Evolutionary conservation across 2,329 filamentous ascomycete species (phyloP), one percentile per base, ranked within the genome.

Genomic region (Sodiomyces alkalinus): DNA sequence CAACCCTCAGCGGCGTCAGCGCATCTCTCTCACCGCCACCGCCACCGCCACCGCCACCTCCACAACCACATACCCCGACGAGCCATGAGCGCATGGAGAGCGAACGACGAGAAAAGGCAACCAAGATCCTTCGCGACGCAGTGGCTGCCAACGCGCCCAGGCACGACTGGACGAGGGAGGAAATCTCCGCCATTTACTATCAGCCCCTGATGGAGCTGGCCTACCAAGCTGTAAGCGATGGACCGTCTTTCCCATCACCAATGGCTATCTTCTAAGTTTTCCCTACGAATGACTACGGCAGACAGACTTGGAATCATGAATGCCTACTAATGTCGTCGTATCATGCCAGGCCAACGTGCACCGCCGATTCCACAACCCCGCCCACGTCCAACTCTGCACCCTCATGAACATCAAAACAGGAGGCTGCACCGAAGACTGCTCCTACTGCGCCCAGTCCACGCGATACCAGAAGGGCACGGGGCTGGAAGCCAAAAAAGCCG

Each of bases 371-470:
- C 85, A 92, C 56, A 69, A 80, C 45, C 80, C 85, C 6, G 64
- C 74, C 26, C 75, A 81, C 17, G 81, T 93, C 37, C 85, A 93
- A 54, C 78, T 92, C 55, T 93, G 85, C 60, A 93, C 85, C 0
- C 64, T 93, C 33, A 92, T 92, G 80, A 92, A 92, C 62, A 93
- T 93, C 62, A 93, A 93, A 51, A 92, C 82, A 7, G 85, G 85
- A 30, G 85, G 85, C 26, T 93, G 85, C 56, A 83, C 73, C 41
- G 85, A 92, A 52, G 85, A 93, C 54, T 93, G 85, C 58, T 82
- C 78, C 15, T 93, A 93, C 68, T 92, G 83, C 52, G 80, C 83
- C 3, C 83, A 92, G 53, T 86, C 83, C 4, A 83, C 80, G 5
- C 76, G 80, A 16, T 78, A 92, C 64, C 55, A 67, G 33, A 62